Evolutionary conservation across 2,329 filamentous ascomycete species (phyloP), one percentile per base, ranked within the genome.

Genomic region (Neopestalotiopsis rosae): DNA sequence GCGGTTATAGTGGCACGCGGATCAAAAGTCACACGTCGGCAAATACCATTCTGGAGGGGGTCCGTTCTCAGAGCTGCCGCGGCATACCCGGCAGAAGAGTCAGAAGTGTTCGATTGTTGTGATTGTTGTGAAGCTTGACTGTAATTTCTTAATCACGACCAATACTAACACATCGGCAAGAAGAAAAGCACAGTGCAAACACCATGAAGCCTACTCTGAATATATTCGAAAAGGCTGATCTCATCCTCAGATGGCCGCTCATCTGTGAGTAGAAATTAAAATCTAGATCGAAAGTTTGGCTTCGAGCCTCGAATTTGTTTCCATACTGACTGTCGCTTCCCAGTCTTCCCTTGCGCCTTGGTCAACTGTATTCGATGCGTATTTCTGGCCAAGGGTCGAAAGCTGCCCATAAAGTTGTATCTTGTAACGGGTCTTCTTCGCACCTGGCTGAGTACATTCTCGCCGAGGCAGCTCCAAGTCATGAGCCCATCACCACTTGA

Each of bases 311-410:
- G 6, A 10, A 10, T 38, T 10, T 1, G 34, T 38, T 10, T 38
- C 13, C 34, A 24, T 30, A 9, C 7, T 49, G 9, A 10, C 62
- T 49, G 30, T 52, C 5, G 12, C 7, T 13, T 49, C 20, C 24
- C 49, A 71, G 78, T 73, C 20, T 61, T 71, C 3, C 66, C 70
- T 64, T 72, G 76, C 24, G 70, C 78, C 28, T 69, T 75, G 24
- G 10, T 74, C 68, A 73, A 73, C 66, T n/a, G 72, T 42, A 34
- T 69, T 67, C 73, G 72, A 45, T 71, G 66, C 59, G 61, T 68
- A 32, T 49, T 59, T 52, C 52, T 74, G 34, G 72, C 72, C 28
- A 34, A 32, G 32, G 14, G 52, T 14, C 71, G 75, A 34, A 67
- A 70, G 30, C 61, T 74, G 20, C 72, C 72, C 5, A 49, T 73